Evolutionary conservation across 306 rosid species (phyloP), one percentile per base, ranked within the genome.

Genomic region (Pyrus pyrifolia): DNA sequence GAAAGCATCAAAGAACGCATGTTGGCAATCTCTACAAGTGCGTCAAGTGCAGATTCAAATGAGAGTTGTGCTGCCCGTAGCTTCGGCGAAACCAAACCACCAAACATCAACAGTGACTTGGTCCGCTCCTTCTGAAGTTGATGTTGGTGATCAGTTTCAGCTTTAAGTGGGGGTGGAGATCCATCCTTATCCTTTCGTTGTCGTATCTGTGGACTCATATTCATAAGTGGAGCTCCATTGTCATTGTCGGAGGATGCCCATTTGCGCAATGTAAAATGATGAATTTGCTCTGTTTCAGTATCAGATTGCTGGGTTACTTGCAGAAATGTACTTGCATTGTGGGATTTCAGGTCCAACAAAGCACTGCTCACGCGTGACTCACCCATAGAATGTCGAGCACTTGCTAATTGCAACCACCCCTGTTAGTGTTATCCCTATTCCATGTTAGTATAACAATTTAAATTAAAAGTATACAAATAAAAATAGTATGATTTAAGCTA

Each of bases 381-480:
- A 51, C 97, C 99, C 99, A 92, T 95, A 65, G 99, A 92, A 85
- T 88, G 88, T 33, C 92, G 86, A 57, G 97, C 97, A 81, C 97
- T 87, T 1, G 97, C 97, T 62, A 95, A 83, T 23, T 95, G 97
- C 70, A 92, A 63, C 97, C 97, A 95, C 62, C 93, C 99, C 99
- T 95, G 85, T 63, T 63, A 58, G 74, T 68, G n/a, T 44, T n/a
- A 68, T 23, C 17, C 72, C 68, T 55, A 57, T 8, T 68, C 40
- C 27, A 15, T 46, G 44, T 77, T 57, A 57, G 25, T 15, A 38
- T 45, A 40, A 70, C 31, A 63, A 25, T 8, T 25, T 22, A 33
- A 73, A 17, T 5, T 0, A 51, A 35, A n/a, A 0, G 30, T 27
- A 25, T 11, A 60, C 9, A 46, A 66, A 29, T 42, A 30, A 22